A percentile compares a stretch with the other conserved stretches of the same genome.
Conservation (phyloP, 2,329 filamentous ascomycete species). For the Colletotrichum chlorophyti region DNA sequence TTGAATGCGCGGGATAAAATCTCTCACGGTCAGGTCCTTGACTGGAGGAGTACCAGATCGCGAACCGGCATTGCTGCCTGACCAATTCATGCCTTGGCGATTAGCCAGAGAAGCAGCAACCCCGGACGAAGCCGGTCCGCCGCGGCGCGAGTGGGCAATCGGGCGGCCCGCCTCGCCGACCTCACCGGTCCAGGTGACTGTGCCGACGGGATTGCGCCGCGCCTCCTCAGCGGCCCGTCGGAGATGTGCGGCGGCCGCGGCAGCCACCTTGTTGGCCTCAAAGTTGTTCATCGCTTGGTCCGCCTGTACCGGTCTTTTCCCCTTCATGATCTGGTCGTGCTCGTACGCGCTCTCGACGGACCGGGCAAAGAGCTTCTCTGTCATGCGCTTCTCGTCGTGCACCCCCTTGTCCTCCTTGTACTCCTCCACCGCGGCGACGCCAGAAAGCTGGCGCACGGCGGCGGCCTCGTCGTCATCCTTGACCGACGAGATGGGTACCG, state of each 20-base stretch:
- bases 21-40: constrained; percentile 57
- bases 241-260: constrained; percentile 78
- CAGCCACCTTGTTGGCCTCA: constrained; percentile 82
- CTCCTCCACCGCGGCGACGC: constrained; percentile 70
- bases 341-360: constrained; percentile 92
- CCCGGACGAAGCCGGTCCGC: constrained; percentile 59
- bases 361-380: constrained; percentile 87
- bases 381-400: constrained; percentile 75
- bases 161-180: constrained; percentile 80
- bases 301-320: constrained; percentile 73
- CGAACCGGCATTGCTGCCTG: constrained; percentile 50
- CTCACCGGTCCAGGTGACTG: constrained; percentile 92
- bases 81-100: constrained; percentile 54
- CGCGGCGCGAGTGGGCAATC: constrained; percentile 56
- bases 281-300: constrained; percentile 80
- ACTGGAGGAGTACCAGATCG: constrained; percentile 52
- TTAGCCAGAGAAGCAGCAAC: constrained; percentile 64
- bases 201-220: constrained; percentile 76
- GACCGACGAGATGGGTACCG: constrained; percentile 18
- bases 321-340: constrained; percentile 89
- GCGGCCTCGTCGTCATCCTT: constrained; percentile 31
- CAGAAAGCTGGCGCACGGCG: constrained; percentile 59
- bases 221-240: constrained; percentile 77
- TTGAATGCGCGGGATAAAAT: constrained; percentile 76
- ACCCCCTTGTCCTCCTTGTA: constrained; percentile 62